phyloP scores from a whole-genome alignment of 2,329 filamentous ascomycete species.

The Talaromyces islandicus region DNA sequence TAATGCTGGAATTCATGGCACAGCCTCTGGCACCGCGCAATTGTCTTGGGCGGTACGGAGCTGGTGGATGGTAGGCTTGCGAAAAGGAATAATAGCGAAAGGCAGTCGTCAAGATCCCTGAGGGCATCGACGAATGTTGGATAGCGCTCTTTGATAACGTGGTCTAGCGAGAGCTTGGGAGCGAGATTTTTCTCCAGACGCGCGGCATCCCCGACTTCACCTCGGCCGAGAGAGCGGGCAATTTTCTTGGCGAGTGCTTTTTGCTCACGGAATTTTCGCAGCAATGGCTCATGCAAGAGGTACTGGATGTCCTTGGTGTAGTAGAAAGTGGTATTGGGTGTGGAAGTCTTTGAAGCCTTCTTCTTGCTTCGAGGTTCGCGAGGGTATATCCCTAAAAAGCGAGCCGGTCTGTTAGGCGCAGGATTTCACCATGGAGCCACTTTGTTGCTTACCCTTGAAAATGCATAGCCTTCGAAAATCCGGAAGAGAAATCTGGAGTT shows the following conservation, averaged over 20 bases:
- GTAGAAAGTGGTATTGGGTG: conserved; percentile 85
- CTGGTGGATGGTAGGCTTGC: conserved; percentile 89
- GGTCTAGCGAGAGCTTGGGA: conserved; percentile 84
- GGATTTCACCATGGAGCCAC: background rate
- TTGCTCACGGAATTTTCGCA: conserved; percentile 93
- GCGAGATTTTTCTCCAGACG: conserved; percentile 87
- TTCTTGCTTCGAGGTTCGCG: conserved; percentile 95
- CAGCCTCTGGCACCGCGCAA: conserved; percentile 86
- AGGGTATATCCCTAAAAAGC: conserved; percentile 73
- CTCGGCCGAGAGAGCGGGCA: conserved; percentile 79
- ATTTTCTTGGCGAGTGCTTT: conserved; percentile 98
- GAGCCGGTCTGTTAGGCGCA: background rate
- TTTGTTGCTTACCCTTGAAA: conserved; percentile 66
- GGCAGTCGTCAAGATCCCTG: conserved; percentile 89
- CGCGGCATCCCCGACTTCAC: conserved; percentile 82
- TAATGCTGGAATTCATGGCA: conserved; percentile 98
- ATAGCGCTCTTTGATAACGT: conserved; percentile 96
- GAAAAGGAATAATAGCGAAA: conserved; percentile 96
- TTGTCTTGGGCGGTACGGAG: conserved; percentile 88
- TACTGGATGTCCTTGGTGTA: conserved; percentile 97
- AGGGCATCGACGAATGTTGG: conserved; percentile 93
- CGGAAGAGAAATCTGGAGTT: conserved; percentile 92
- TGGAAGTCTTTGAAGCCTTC: conserved; percentile 89
- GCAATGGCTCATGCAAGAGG: conserved; percentile 88
- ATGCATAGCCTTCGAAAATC: conserved; percentile 98